phyloP scores from a whole-genome alignment of 75 land plant species.

The Pseudotsuga menziesii region DNA sequence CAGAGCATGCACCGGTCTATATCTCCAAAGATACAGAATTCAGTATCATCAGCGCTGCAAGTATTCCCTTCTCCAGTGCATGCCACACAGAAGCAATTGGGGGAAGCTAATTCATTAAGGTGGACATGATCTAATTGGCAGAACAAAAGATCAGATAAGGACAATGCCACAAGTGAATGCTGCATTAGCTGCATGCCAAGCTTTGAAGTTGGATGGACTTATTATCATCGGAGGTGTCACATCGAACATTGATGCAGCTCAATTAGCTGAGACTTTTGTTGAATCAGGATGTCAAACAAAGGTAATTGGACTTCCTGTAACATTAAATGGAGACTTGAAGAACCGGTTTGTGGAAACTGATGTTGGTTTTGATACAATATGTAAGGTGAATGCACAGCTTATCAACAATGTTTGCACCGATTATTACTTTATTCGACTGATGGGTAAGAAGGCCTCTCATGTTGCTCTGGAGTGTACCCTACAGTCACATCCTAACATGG shows the following conservation, averaged over 20 bases:
- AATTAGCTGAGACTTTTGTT: constrained; percentile 94
- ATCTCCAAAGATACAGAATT: not conserved
- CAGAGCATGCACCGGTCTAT: not conserved
- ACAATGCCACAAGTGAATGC: too few relatives aligned
- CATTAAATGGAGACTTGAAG: constrained; percentile 91
- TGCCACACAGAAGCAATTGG: not conserved
- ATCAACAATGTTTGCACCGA: constrained; percentile 96
- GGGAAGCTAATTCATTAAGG: not conserved
- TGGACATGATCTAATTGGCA: too few relatives aligned
- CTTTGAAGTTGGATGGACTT: constrained; percentile 88
- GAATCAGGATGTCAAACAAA: constrained; percentile 84
- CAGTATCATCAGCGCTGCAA: constrained; percentile 1
- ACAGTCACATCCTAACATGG: constrained; percentile 99
- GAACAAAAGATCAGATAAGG: too few relatives aligned
- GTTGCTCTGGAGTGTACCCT: constrained; percentile 94
- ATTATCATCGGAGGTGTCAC: constrained; percentile 96
- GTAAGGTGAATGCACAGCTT: constrained; percentile 98
- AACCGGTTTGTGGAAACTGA: constrained; percentile 96
- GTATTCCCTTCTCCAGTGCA: constrained; percentile 6
- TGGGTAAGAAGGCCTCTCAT: constrained; percentile 94
- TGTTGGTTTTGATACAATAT: constrained; percentile 98
- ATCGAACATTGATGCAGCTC: constrained; percentile 95
- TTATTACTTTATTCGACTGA: constrained; percentile 92
- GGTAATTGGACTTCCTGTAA: constrained; percentile 97
- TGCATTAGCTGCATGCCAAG: constrained; percentile 44